A percentile compares a stretch with the other conserved stretches of the same genome.
Evolutionary conservation across 345 rosid species (phyloP).

Genomic region (Aethionema arabicum): DNA sequence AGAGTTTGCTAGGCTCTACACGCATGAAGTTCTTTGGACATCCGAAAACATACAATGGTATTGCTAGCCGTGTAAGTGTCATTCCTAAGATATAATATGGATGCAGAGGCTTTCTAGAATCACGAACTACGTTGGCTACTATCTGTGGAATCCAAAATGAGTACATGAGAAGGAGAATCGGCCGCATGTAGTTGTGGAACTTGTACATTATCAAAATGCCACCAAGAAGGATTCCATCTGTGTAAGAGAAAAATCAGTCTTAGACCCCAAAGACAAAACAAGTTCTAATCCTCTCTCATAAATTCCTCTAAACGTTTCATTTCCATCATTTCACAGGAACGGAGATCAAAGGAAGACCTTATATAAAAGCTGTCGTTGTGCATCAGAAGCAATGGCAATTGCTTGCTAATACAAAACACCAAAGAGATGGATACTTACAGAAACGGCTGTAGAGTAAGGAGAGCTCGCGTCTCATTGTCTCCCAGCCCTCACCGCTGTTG

Average conservation of each 20-base stretch:
- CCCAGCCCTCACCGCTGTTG: conserved; percentile 97
- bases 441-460: conserved; percentile 94
- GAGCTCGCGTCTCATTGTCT: conserved; percentile 93
- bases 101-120: conserved; percentile 94
- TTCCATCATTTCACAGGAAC: too few relatives aligned
- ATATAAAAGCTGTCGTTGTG: too few relatives aligned
- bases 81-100: conserved; percentile 92
- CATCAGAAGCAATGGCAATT: too few relatives aligned
- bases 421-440: conserved; percentile 56
- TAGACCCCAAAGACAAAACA: too few relatives aligned
- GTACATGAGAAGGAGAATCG: conserved; percentile 76
- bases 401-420: neutral
- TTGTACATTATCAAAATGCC: conserved; percentile 95
- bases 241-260: conserved; percentile 18
- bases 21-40: conserved; percentile 98
- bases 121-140: conserved; percentile 75
- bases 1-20: conserved; percentile 69
- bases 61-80: conserved; percentile 79
- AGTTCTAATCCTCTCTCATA: too few relatives aligned
- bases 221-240: conserved; percentile 98
- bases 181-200: conserved; percentile 77
- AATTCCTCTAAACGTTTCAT: too few relatives aligned
- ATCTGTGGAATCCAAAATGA: conserved; percentile 98
- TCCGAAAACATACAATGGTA: conserved; percentile 85
- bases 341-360: too few relatives aligned